Evolutionary conservation across 768 basidiomycete species (phyloP), one percentile per base, ranked within the genome.

Genomic region (Paxillus ammoniavirescens): DNA sequence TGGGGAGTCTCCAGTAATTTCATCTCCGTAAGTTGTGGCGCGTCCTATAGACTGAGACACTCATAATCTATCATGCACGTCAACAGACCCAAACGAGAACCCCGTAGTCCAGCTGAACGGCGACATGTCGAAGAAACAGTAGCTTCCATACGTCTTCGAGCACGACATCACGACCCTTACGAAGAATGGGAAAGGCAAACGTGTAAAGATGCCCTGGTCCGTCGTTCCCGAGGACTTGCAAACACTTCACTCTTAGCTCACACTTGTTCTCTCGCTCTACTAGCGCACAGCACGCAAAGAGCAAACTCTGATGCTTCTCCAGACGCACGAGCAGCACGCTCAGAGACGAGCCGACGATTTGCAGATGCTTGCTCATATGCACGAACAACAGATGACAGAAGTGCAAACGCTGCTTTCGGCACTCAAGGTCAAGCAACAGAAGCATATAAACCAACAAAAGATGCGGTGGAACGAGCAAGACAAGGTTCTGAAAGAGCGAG

Each of bases 111-210:
- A 3, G 59, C 68, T 1, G 73, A 78, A 53, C 60, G 67, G 28
- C 61, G 71, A 8, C 60, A 73, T 45, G 65, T 77, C 31, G 72
- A 78, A 45, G 78, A 81, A 28, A 77, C 75, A 0, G 63, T 81
- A 1, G 75, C 77, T 1, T 75, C 78, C 2, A 77, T 80, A 15
- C 73, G 75, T 12, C 66, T 79, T 26, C 72, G 71, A 8, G 69
- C 75, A 3, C 68, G 69, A 47, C 68, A 81, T 50, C 63, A 71
- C 26, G 80, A 80, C 56, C 75, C 75, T 2, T 78, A 77, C 43
- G 77, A 80, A 58, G 79, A 81, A 35, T 76, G 79, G 72, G 80
- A 80, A 65, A 77, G 77, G 52, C 68, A 77, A 53, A 69, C 75
- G 15, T 70, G 71, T 23, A 73, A 70, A 43, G 79, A 82, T 35